Conservation (phyloP, 2,329 filamentous ascomycete species). For the Tolypocladium amazonense region DNA sequence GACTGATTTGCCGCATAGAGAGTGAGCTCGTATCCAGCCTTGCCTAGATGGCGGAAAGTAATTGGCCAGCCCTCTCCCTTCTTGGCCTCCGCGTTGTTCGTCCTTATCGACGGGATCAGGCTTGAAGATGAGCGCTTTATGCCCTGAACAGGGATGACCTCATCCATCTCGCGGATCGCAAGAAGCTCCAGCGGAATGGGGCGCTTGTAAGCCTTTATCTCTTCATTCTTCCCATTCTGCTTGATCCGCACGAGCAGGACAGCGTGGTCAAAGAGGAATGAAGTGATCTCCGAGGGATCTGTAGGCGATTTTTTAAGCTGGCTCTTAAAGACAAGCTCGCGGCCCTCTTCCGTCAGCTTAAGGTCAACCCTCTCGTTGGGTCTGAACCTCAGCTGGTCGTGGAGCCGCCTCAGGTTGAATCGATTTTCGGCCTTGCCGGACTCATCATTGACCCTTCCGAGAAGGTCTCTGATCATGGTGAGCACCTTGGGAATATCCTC, state of each 20-base stretch:
- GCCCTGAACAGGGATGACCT: slow-evolving; percentile 74
- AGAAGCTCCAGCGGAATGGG: slow-evolving; percentile 91
- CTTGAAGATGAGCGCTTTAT: slow-evolving; percentile 84
- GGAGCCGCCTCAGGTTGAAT: slow-evolving; percentile 87
- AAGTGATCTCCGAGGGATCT: slow-evolving; percentile 81
- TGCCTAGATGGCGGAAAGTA: slow-evolving; percentile 91
- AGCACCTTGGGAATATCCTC: slow-evolving; percentile 88
- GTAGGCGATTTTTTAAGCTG: slow-evolving; percentile 86
- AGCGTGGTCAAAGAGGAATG: slow-evolving; percentile 93
- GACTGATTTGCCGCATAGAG: slow-evolving; percentile 79
- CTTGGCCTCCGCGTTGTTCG: slow-evolving; percentile 41
- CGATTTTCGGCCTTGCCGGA: slow-evolving; percentile 96
- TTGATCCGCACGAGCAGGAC: slow-evolving; percentile 87
- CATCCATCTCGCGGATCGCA: slow-evolving; percentile 93
- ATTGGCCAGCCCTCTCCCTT: slow-evolving; percentile 77
- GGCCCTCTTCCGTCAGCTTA: slow-evolving; percentile 85
- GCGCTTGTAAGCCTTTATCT: slow-evolving; percentile 86
- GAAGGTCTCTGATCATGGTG: slow-evolving; percentile 72
- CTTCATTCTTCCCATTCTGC: slow-evolving; percentile 83
- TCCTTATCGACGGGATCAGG: slow-evolving; percentile 51
- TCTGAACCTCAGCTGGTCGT: slow-evolving; percentile 83
- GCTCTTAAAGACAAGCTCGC: slow-evolving; percentile 90
- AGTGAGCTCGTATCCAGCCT: slow-evolving; percentile 87
- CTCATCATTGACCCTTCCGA: slow-evolving; percentile 84
- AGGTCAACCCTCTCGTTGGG: slow-evolving; percentile 86